Evolutionary conservation across 78 protist genomes (phyloP), one percentile per base, ranked within the genome.

Genomic region (Dictyostelium capitatum): DNA sequence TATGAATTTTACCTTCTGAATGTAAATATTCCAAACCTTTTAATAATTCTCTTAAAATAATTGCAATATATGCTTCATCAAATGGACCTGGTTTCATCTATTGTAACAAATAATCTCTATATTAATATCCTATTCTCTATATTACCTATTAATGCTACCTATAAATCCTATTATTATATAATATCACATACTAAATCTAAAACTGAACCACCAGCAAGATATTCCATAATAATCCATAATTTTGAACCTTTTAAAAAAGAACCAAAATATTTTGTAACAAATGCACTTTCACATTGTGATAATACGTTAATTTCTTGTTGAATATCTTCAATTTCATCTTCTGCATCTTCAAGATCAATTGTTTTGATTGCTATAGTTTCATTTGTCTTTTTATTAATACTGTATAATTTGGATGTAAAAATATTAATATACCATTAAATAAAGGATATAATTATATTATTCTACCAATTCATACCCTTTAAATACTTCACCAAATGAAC

Each of bases 211-310:
- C 99, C 99, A 0, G 92, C 98, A 25, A 98, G 89, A 53, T 51
- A 98, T 89, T 99, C 99, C 99, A 98, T 98, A 19, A 98, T 84
- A 25, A 99, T 98, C 98, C 98, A 98, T 46, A 99, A 92, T 56
- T 96, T 83, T 20, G 96, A 47, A 62, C 95, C 98, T n/a, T 82
- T 72, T 19, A 97, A 37, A 9, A 53, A 97, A 15, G 98, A 95
- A 12, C 97, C 99, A 79, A 37, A 89, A 75, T 97, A 97, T 20
- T 77, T 72, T 19, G 98, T 97, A 9, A 97, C 95, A 67, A 89
- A 89, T 50, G 97, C 95, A 80, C 95, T 79, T 53, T 97, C 97
- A 47, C 97, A 92, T 70, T 97, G 95, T n/a, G 97, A 82, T 65
- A 98, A 89, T 8, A 95, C 81, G 1, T 93, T 59, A 54, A 98